Evolutionary conservation across 768 basidiomycete genomes (phyloP), one percentile per base, ranked within the genome.

Genomic region (Rhizopogon vinicolor): DNA sequence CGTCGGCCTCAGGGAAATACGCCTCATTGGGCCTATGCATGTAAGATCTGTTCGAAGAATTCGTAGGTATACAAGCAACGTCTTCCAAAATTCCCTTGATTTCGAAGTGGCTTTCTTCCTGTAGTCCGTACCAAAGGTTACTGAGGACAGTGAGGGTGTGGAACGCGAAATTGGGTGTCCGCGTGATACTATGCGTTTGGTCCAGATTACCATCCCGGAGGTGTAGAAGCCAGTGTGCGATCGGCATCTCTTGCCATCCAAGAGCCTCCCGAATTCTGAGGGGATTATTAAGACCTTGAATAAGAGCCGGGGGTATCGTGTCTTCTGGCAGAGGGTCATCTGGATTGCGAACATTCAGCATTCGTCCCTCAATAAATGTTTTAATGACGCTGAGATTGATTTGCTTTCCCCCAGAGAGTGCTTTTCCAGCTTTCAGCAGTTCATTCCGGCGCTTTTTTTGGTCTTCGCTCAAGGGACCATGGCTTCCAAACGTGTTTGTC

Each of bases 1-100:
- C 75, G 60, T 90, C 82, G 13, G 87, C 93, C 56, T 83, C 90
- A 10, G 85, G 72, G 63, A 97, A 94, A 71, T 95, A 96, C 3
- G 87, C 73, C 43, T 93, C 82, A 3, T 68, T 65, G 0, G 95
- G 91, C 16, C 67, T 64, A 12, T 69, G 72, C 48, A 49, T 49
- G 33, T 2, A 3, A 37, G 13, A 1, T 35, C 1, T 1, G 14
- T 3, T 5, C 12, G 46, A 14, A 33, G 16, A 37, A 7, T 84
- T 82, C 0, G 91, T 92, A 1, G 90, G 90, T 41, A 93, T 80
- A 62, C 87, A 89, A 1, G 82, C 58, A 18, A 82, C 72, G 4
- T 69, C 65, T 46, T 72, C 71, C 31, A 93, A 69, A 18, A 83
- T 49, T 9, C 16, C 19, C 19, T 14, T 4, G 22, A 49, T 22